A percentile compares a stretch with the other conserved stretches of the same genome.
Conservation (phyloP, 78 protist genomes). For the Tieghemostelium lacteum region DNA sequence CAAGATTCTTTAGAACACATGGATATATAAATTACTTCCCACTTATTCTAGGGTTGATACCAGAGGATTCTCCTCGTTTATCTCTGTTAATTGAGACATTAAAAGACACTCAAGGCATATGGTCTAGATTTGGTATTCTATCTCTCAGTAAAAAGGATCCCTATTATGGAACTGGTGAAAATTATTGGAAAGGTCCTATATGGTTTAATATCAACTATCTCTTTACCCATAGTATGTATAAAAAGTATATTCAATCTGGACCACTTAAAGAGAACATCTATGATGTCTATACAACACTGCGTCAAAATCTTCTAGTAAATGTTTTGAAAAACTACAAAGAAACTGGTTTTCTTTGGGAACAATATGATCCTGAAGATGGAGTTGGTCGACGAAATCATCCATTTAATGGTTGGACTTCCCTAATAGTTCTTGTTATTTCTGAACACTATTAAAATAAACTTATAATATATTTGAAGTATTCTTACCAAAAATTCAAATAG, state of each 20-base stretch:
- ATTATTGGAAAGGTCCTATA: conserved; percentile 97
- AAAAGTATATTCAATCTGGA: not conserved
- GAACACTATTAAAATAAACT: conserved; percentile 50
- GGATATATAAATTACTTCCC: conserved; percentile 94
- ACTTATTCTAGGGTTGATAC: conserved; percentile 68
- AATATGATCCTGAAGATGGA: conserved; percentile 91
- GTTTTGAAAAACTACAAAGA: conserved; percentile 38
- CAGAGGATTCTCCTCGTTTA: conserved; percentile 1
- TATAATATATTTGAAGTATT: too few species aligned
- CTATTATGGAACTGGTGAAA: conserved; percentile 79
- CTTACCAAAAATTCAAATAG: too few species aligned
- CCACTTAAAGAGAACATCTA: conserved; percentile 1
- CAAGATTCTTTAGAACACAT: not conserved
- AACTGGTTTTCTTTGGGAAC: conserved; percentile 95
- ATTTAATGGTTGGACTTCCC: conserved; percentile 96
- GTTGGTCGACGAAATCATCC: conserved; percentile 90
- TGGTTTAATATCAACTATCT: conserved; percentile 97
- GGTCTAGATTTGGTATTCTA: conserved; percentile 72
- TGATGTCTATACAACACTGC: conserved; percentile 36
- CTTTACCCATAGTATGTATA: conserved; percentile 1
- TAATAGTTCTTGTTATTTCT: conserved; percentile 79
- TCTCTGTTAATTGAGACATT: conserved; percentile 3
- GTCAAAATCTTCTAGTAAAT: conserved; percentile 68
- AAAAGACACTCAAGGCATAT: conserved; percentile 54
- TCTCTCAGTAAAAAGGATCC: conserved; percentile 70